Evolutionary conservation across 495 filamentous ascomycete genomes (phyloP).

Genomic region (Neurospora sp.): DNA sequence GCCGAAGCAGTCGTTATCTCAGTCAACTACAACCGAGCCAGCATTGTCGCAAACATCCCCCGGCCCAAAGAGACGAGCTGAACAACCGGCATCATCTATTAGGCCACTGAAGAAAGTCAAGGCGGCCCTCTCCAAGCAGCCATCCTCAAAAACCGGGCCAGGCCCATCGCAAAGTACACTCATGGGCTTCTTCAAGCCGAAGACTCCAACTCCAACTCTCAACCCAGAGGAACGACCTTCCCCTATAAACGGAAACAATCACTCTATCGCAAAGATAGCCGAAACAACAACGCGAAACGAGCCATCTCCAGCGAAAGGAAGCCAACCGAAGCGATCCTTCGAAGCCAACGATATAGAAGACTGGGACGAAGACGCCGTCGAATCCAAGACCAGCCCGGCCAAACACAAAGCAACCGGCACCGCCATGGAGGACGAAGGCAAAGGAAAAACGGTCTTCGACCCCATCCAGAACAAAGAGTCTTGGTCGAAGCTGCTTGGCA

Average conservation of each 20-base stretch:
- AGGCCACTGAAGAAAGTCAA: conserved; percentile 35
- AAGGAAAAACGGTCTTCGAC: conserved; percentile 43
- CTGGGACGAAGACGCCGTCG: background rate
- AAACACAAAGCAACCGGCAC: background rate
- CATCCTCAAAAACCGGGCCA: conserved; percentile 21
- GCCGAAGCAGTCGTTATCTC: background rate
- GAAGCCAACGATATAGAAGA: background rate
- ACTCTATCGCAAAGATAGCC: background rate
- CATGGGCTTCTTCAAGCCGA: conserved; percentile 74
- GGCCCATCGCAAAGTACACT: conserved; percentile 61
- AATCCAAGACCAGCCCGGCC: background rate
- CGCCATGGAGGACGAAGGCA: conserved; percentile 2
- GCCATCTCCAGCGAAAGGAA: background rate
- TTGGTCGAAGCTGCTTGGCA: conserved; percentile 78
- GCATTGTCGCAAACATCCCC: conserved; percentile 14
- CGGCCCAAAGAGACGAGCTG: conserved; percentile 25
- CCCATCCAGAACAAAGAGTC: conserved; percentile 68
- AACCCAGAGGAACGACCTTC: background rate
- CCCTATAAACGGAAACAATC: background rate
- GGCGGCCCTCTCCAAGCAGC: conserved; percentile 21
- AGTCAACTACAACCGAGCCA: background rate
- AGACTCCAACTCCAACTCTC: conserved; percentile 21
- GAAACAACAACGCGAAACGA: background rate
- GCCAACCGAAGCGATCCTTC: background rate
- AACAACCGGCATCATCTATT: conserved; percentile 7